Conservation (phyloP, 306 rosid species). For the Abrus pulchellus region DNA sequence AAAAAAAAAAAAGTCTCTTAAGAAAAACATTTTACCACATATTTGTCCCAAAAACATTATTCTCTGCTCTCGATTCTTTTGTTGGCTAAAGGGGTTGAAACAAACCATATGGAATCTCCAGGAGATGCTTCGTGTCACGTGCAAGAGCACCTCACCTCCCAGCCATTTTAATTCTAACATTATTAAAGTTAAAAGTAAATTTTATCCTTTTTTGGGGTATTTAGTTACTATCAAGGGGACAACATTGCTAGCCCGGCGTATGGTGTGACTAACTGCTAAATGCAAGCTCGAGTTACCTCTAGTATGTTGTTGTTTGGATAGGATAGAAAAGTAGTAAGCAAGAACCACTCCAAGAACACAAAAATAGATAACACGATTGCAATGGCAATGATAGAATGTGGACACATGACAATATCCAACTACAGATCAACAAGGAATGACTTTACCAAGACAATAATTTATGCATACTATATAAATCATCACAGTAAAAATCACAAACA, state of each 20-base stretch:
- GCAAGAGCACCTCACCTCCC: too few species aligned
- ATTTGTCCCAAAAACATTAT: too few species aligned
- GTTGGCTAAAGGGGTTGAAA: too few species aligned
- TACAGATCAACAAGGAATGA: conserved; percentile 29
- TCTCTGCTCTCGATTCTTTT: too few species aligned
- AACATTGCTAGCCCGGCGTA: background rate
- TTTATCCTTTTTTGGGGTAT: too few species aligned
- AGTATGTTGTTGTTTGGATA: background rate
- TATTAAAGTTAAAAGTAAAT: too few species aligned
- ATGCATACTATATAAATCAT: conserved; percentile 49
- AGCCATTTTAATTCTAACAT: too few species aligned
- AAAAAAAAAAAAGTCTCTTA: too few species aligned
- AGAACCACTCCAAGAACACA: conserved; percentile 1
- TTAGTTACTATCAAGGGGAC: background rate
- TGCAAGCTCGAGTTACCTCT: background rate
- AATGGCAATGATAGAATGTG: background rate
- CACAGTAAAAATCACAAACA: conserved; percentile 50
- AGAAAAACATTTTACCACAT: too few species aligned
- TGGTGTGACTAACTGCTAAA: background rate
- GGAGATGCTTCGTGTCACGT: too few species aligned
- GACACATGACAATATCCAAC: conserved; percentile 33
- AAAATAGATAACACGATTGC: conserved; percentile 10
- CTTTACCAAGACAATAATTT: conserved; percentile 46
- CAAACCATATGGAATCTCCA: too few species aligned
- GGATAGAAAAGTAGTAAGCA: conserved; percentile 1